Percentiles rank a stretch among this genome's conserved stretches.
phyloP scores from a whole-genome alignment of 257 asterid species.

The Agastache rugosa region DNA sequence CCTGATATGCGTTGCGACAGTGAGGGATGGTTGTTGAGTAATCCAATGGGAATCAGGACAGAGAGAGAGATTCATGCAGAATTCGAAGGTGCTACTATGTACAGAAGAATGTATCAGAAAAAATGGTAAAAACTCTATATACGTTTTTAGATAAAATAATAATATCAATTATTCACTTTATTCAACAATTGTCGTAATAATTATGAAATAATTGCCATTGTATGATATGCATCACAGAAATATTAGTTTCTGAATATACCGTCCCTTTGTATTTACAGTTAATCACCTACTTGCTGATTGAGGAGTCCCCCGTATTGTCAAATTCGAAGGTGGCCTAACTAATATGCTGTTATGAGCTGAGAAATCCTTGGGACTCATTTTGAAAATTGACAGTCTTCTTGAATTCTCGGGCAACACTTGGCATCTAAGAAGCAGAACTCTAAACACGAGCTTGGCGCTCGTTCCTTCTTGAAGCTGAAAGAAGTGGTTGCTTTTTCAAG shows the following conservation, averaged over 20 bases:
- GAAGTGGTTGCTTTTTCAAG: slow-evolving; percentile 6
- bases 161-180: not conserved
- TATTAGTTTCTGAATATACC: not conserved
- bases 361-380: not conserved
- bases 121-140: slow-evolving; percentile 29
- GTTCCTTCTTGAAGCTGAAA: not conserved
- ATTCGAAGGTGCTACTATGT: slow-evolving; percentile 76
- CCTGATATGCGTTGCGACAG: slow-evolving; percentile 52
- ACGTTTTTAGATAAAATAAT: not conserved
- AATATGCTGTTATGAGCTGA: not conserved
- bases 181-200: not conserved
- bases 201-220: not conserved
- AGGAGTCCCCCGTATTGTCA: not conserved
- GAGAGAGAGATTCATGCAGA: slow-evolving; percentile 95
- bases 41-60: slow-evolving; percentile 88
- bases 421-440: not conserved
- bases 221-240: not conserved
- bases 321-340: slow-evolving; percentile 6
- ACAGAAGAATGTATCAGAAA: slow-evolving; percentile 78
- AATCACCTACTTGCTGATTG: slow-evolving; percentile 7
- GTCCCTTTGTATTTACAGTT: slow-evolving; percentile 23
- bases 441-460: not conserved
- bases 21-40: slow-evolving; percentile 84
- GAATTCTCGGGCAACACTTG: too few relatives aligned
- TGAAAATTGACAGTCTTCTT: too few relatives aligned